A percentile compares a stretch with the other conserved stretches of the same genome.
These are phyloP conservation scores for Phytophthora litchii DNA, from an alignment of 352 stramenopile species.

Conservation along the genomic window DNA sequence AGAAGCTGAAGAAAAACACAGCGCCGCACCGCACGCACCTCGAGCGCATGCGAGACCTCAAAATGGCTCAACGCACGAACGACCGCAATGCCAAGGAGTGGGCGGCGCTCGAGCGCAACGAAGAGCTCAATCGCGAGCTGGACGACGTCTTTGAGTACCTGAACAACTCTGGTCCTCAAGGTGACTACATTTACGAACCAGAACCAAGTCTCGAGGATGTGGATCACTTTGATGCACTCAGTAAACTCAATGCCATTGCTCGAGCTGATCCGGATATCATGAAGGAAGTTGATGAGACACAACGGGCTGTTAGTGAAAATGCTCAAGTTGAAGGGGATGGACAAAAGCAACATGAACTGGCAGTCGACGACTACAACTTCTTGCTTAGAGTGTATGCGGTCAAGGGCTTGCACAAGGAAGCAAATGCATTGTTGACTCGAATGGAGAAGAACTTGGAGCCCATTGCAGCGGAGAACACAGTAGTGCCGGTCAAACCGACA, in stretches of 20 bases:
- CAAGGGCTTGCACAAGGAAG: slow-evolving; percentile 61
- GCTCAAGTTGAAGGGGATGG: slow-evolving; percentile 30
- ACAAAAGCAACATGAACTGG: slow-evolving; percentile 31
- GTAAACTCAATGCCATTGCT: slow-evolving; percentile 74
- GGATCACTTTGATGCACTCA: slow-evolving; percentile 65
- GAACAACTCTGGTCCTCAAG: slow-evolving; percentile 60
- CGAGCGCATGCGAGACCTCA: slow-evolving; percentile 54
- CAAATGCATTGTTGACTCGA: slow-evolving; percentile 70
- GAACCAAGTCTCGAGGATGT: slow-evolving; percentile 68
- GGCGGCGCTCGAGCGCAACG: slow-evolving; percentile 60
- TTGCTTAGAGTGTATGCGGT: slow-evolving; percentile 73
- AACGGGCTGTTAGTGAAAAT: slow-evolving; percentile 2
- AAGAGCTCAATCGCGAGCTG: slow-evolving; percentile 64
- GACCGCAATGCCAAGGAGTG: slow-evolving; percentile 59
- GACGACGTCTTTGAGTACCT: slow-evolving; percentile 78
- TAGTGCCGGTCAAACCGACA: slow-evolving; percentile 17
- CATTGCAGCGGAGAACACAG: not conserved
- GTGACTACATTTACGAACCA: slow-evolving; percentile 72
- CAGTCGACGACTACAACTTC: slow-evolving; percentile 79
- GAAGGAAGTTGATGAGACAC: slow-evolving; percentile 45
- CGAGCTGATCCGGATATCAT: slow-evolving; percentile 47
- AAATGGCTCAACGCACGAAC: slow-evolving; percentile 41
- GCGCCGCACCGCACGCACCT: slow-evolving; percentile 62
- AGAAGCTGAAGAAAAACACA: slow-evolving; percentile 72
- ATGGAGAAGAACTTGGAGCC: slow-evolving; percentile 72